Base-by-base conservation (phyloP, 768 basidiomycete genomes). In the Brasilioporus rufonigricans region DNA sequence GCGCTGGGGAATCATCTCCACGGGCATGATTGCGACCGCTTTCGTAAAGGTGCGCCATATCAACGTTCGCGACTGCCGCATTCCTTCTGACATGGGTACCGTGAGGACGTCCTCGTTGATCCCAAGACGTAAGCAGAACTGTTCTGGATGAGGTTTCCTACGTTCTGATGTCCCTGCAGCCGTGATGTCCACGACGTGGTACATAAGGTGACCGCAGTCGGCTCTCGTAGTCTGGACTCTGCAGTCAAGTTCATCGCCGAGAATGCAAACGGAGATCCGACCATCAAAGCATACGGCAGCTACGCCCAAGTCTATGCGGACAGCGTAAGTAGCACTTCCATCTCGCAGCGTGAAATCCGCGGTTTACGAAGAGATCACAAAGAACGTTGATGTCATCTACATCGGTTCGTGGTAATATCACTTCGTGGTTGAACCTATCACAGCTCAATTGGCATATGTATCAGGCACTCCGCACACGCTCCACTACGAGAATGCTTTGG, bases 1-100 rank as follows among this genome's bases (percentile, higher is more conserved):
- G 50, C 82, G 82, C 52, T 93, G 92, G 93, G 92, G 93, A 18
- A 89, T 94, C 59, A 87, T 96, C 57, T 89, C 91, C 13, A 92
- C 91, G 2, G 91, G 90, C 29, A 65, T 68, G 19, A 94, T 93
- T 54, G 84, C 91, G 10, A 74, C 74, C 29, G 69, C 67, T 12
- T 94, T 93, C 66, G 80, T 84, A 12, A 82, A 81, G 76, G 91
- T 88, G 55, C 53, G 72, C 35, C 40, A 19, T 27, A n/a, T 4
- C n/a, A 4, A 31, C 31, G 26, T 40, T 19, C 32, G 40, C 10
- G 0, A 14, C 2, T 19, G 12, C 14, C 26, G 7, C 27, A 5
- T 48, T 21, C 13, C n/a, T 56, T 51, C 21, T 59, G 16, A 55
- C 35, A 44, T 26, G 21, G 23, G n/a, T 52, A 52, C 33, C 16